Evolutionary conservation across 2,329 filamentous ascomycete species (phyloP), one percentile per base, ranked within the genome.

Genomic region (Dendrostoma leiphaemia): DNA sequence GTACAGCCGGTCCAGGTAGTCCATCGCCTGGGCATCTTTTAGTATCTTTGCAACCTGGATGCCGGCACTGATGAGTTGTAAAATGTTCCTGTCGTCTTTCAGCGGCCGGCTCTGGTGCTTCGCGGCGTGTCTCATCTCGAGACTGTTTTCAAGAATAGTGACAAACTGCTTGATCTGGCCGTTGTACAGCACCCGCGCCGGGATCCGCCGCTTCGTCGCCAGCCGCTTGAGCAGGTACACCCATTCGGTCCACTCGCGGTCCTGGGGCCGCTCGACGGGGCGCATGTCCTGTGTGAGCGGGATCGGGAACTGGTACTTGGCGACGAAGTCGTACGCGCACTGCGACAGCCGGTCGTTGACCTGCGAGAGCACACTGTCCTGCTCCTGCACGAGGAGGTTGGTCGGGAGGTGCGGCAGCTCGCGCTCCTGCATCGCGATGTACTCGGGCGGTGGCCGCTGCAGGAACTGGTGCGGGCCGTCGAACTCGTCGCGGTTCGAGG

Each of bases 131-230:
- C 90, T 81, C 89, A 92, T 92, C 74, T 93, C 90, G 65, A 95
- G 76, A 45, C 89, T 92, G 71, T 94, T 95, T 67, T 95, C 90
- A 63, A 95, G 74, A 28, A 94, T 89, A 38, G 90, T 94, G 61
- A 94, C 88, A 70, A 95, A 85, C 71, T 94, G 90, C 74, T 93
- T 94, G 73, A 95, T 95, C 73, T 95, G 90, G 56, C 89, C 89
- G 68, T 94, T 90, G 76, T 93, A 94, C 40, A 95, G 76, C 19
- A 94, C 88, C 53, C 90, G 80, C 44, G 90, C 89, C 6, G 90
- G 90, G 62, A 95, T 93, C 59, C 90, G 84, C 61, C 90, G 82
- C 74, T 93, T 94, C 31, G 90, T 95, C 29, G 90, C 90, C 55
- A 95, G 80, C 47, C 90, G 82, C 73, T 94, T 94, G 62, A 95